Evolutionary conservation across 2,329 filamentous ascomycete species (phyloP).

Genomic region (Fusarium multiceps): DNA sequence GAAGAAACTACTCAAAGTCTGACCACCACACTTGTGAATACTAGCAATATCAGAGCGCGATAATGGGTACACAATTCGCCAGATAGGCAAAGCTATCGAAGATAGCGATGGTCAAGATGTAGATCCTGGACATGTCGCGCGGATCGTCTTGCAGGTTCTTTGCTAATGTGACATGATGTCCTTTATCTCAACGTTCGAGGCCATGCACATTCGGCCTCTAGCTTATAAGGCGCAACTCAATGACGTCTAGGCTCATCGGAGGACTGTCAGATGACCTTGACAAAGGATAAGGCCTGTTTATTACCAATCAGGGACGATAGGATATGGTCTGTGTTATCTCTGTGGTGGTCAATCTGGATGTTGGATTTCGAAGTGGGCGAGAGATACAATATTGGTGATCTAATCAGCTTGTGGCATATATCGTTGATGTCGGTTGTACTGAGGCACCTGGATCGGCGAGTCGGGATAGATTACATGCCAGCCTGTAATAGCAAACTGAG

Average conservation of each 20-base stretch:
- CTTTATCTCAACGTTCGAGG: slow-evolving; percentile 2
- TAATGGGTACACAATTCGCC: slow-evolving; percentile 6
- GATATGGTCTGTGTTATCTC: slow-evolving; percentile 3
- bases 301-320: slow-evolving; percentile 1
- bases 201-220: not conserved
- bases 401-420: not conserved
- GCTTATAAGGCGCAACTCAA: slow-evolving; percentile 1
- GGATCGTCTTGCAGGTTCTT: slow-evolving; percentile 3
- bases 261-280: slow-evolving; percentile 32
- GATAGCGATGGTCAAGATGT: slow-evolving; percentile 8
- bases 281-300: not conserved
- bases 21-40: slow-evolving; percentile 16
- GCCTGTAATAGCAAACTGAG: not conserved
- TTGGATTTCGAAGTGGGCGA: not conserved
- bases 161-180: not conserved
- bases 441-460: not conserved
- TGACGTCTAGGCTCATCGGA: slow-evolving; percentile 16
- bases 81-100: not conserved
- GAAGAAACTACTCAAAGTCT: slow-evolving; percentile 17
- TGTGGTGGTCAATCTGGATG: not conserved
- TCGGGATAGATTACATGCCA: not conserved
- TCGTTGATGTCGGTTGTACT: not conserved
- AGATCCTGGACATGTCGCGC: slow-evolving; percentile 15
- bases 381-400: not conserved
- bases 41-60: not conserved